phyloP scores from a whole-genome alignment of 2,329 filamentous ascomycete species.

The Septoria linicola region DNA sequence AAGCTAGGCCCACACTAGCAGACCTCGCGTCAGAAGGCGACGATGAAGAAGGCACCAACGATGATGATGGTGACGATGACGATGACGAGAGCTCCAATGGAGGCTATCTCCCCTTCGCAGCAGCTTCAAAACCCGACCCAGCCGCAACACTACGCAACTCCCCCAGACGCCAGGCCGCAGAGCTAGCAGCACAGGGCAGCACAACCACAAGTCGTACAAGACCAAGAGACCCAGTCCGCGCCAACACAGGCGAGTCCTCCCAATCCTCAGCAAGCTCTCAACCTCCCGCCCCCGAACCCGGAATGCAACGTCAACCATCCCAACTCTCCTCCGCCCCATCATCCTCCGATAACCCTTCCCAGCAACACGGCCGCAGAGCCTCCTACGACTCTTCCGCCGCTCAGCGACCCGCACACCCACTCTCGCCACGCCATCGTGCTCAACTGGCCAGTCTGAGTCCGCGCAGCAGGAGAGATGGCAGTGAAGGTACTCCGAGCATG shows the following conservation, averaged over 20 bases:
- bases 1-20: slow-evolving; percentile 18
- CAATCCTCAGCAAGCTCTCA: slow-evolving; percentile 35
- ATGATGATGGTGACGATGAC: slow-evolving; percentile 43
- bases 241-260: slow-evolving; percentile 22
- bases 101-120: slow-evolving; percentile 47
- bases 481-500: slow-evolving; percentile 75
- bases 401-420: slow-evolving; percentile 29
- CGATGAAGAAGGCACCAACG: slow-evolving; percentile 35
- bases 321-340: slow-evolving; percentile 3
- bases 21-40: slow-evolving; percentile 30
- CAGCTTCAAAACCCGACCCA: slow-evolving; percentile 29
- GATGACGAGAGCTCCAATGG: slow-evolving; percentile 54
- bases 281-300: slow-evolving; percentile 46
- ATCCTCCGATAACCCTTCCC: slow-evolving; percentile 1
- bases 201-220: not conserved
- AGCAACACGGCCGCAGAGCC: slow-evolving; percentile 1
- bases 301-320: slow-evolving; percentile 20
- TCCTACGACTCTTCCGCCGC: slow-evolving; percentile 14
- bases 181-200: not conserved
- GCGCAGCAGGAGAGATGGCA: slow-evolving; percentile 58
- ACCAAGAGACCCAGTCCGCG: slow-evolving; percentile 8
- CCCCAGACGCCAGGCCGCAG: slow-evolving; percentile 9
- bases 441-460: slow-evolving; percentile 60
- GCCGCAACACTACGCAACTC: slow-evolving; percentile 25
- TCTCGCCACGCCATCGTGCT: slow-evolving; percentile 56